Base-by-base conservation (phyloP, 140 eudicot species). In the Ambrosia hybrid region DNA sequence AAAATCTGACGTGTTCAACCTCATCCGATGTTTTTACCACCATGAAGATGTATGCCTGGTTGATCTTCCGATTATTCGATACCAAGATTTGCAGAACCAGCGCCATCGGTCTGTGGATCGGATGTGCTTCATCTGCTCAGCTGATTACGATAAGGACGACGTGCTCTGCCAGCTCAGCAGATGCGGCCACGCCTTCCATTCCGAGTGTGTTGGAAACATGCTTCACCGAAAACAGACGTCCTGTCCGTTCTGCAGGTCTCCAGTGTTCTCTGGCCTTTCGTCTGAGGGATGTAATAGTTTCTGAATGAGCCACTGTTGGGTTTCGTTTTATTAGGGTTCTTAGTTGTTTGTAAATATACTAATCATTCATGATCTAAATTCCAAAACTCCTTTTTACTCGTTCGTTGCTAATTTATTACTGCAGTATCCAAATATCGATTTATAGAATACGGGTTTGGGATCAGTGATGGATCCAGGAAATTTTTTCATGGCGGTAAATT, bases 141-240 rank as follows among this genome's bases (percentile, higher is more conserved):
- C 33, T 12, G 69, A 72, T 30, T 72, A 72, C 33, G 17, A 72
- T 2, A 3, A 16, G 59, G 76, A 58, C 10, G 76, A 72, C 12
- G 64, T 65, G 8, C 14, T 62, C 39, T 73, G 71, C 37, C 53
- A 62, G 21, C 78, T 73, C 26, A 51, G 78, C 2, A 38, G 71
- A 6, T 73, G 71, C 0, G 71, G 78, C 9, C 71, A 73, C 51
- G 71, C 15, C 14, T 64, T 73, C 30, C 78, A 73, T 26, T 73
- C 71, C 49, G 65, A 64, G 5, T 74, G 78, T 41, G 78, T 51
- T 36, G 78, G 65, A 3, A 55, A 51, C 7, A 10, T 63, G 52
- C 72, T 74, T 51, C 72, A 74, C 43, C 14, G 26, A 55, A 74
- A 74, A 16, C 72, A 53, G 0, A 34, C 16, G n/a, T 39, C 34